phyloP scores from a whole-genome alignment of 2,329 filamentous ascomycete genomes.

The Rhynchosporium secalis region DNA sequence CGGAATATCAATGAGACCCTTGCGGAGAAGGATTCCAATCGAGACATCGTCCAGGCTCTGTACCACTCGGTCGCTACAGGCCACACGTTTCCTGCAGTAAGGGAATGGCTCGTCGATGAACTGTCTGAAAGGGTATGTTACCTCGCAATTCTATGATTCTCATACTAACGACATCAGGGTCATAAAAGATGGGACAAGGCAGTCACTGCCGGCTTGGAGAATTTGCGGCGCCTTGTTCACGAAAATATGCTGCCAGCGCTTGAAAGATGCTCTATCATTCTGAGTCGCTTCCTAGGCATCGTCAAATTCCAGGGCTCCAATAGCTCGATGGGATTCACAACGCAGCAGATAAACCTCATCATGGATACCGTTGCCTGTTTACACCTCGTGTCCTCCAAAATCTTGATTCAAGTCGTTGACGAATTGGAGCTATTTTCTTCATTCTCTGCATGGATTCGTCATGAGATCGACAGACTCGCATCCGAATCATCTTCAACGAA shows the following conservation, averaged over 20 bases:
- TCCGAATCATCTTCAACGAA: constrained; percentile 58
- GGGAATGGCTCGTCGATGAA: constrained; percentile 86
- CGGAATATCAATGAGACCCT: constrained; percentile 75
- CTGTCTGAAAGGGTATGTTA: constrained; percentile 68
- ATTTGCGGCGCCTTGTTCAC: constrained; percentile 74
- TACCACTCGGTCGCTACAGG: constrained; percentile 86
- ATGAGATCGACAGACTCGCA: constrained; percentile 77
- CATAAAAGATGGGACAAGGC: constrained; percentile 96
- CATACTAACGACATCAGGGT: constrained; percentile 53
- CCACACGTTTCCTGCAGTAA: constrained; percentile 71
- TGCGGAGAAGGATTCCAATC: constrained; percentile 57
- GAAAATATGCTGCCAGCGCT: constrained; percentile 87
- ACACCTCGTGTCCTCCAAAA: constrained; percentile 71
- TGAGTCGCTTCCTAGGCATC: constrained; percentile 80
- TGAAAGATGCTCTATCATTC: constrained; percentile 77
- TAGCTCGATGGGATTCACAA: constrained; percentile 66
- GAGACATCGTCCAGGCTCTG: constrained; percentile 70
- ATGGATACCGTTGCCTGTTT: constrained; percentile 74
- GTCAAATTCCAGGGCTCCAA: constrained; percentile 74
- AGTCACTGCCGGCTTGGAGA: constrained; percentile 74
- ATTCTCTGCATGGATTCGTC: constrained; percentile 82
- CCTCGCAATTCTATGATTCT: background rate
- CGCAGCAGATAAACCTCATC: constrained; percentile 60
- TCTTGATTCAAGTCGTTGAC: constrained; percentile 68
- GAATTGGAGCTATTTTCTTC: constrained; percentile 75